Evolutionary conservation across 2,329 filamentous ascomycete genomes (phyloP).

Genomic region (Colletotrichum spaethianum): DNA sequence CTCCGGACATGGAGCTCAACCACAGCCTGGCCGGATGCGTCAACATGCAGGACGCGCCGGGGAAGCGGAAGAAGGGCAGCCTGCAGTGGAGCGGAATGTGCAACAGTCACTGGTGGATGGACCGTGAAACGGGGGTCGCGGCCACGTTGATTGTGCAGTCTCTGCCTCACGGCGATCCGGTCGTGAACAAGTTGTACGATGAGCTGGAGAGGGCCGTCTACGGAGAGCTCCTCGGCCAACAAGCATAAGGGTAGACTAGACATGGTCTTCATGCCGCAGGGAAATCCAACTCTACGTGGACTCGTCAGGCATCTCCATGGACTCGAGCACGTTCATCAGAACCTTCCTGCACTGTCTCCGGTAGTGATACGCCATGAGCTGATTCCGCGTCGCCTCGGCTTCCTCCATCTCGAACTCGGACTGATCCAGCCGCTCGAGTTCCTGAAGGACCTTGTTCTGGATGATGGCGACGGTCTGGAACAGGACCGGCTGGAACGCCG

Average conservation of each 20-base stretch:
- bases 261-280: not conserved
- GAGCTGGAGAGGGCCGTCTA: conserved; percentile 59
- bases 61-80: conserved; percentile 58
- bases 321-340: conserved; percentile 60
- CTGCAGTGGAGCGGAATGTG: conserved; percentile 60
- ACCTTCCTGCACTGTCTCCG: conserved; percentile 63
- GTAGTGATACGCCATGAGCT: conserved; percentile 65
- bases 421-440: conserved; percentile 61
- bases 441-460: conserved; percentile 58
- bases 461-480: conserved; percentile 58
- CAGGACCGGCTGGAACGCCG: conserved; percentile 48
- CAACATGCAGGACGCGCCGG: conserved; percentile 55
- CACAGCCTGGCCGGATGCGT: conserved; percentile 57
- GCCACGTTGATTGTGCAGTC: conserved; percentile 57
- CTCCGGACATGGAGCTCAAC: conserved; percentile 49
- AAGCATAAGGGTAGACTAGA: not conserved
- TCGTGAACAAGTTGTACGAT: conserved; percentile 53
- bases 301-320: conserved; percentile 47
- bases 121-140: conserved; percentile 56
- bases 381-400: conserved; percentile 60
- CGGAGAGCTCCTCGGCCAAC: conserved; percentile 40
- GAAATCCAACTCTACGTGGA: too few species aligned
- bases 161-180: conserved; percentile 54
- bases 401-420: conserved; percentile 61
- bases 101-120: conserved; percentile 61